Conservation (phyloP, 2,329 filamentous ascomycete genomes). For the Aspergillus nomiae region DNA sequence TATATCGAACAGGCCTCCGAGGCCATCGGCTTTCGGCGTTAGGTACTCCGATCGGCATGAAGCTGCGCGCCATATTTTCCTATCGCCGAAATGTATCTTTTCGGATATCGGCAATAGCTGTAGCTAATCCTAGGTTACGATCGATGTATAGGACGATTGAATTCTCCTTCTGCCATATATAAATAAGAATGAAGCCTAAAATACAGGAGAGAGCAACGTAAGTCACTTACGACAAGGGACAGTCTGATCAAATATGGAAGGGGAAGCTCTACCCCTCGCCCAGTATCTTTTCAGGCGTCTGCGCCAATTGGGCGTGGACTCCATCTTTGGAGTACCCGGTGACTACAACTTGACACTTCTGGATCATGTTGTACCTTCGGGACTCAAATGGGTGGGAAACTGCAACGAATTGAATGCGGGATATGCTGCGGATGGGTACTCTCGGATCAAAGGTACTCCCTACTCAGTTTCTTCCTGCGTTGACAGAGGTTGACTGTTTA, state of each 20-base stretch:
- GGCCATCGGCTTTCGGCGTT: background rate
- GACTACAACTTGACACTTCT: background rate
- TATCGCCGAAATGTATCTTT: background rate
- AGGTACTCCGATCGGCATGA: background rate
- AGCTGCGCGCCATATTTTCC: background rate
- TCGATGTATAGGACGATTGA: background rate
- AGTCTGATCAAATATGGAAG: background rate
- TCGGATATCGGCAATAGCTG: background rate
- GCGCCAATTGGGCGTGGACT: background rate
- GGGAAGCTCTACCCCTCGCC: background rate
- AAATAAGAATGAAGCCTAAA: background rate
- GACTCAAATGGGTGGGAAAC: slow-evolving; percentile 58
- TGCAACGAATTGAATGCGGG: slow-evolving; percentile 63
- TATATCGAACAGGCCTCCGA: background rate
- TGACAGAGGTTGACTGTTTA: background rate
- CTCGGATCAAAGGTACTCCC: slow-evolving; percentile 25
- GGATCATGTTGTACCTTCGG: slow-evolving; percentile 28
- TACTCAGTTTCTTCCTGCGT: background rate
- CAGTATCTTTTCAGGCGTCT: background rate
- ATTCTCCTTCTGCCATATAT: background rate
- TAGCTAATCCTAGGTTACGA: background rate
- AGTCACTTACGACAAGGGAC: background rate
- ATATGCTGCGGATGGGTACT: slow-evolving; percentile 36
- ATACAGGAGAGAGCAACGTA: background rate
- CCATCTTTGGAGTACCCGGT: background rate